Percentiles rank a stretch among this genome's conserved stretches.
Conservation (phyloP, 2,329 filamentous ascomycete genomes). For the Trichoderma hamatum region DNA sequence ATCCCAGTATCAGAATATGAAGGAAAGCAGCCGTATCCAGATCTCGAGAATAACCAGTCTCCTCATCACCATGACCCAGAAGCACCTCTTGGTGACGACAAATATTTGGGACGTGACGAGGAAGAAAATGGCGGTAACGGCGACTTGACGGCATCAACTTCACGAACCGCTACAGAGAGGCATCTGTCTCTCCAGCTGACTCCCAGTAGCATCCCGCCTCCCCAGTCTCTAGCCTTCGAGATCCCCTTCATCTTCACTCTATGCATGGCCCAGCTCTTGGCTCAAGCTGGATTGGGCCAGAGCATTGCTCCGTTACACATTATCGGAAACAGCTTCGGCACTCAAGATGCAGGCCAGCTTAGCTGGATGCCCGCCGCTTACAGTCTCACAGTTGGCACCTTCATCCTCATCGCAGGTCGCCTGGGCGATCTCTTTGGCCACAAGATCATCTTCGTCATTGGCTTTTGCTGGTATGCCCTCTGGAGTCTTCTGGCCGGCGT, state of each 20-base stretch:
- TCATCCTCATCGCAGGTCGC: slow-evolving; percentile 56
- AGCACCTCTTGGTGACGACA: background rate
- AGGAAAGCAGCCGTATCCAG: background rate
- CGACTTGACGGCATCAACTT: background rate
- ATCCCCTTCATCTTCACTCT: slow-evolving; percentile 26
- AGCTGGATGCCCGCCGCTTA: slow-evolving; percentile 60
- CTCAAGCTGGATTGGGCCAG: slow-evolving; percentile 31
- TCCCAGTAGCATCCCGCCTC: slow-evolving; percentile 15
- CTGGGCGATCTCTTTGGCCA: slow-evolving; percentile 58
- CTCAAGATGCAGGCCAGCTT: slow-evolving; percentile 45
- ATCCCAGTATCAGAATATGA: background rate
- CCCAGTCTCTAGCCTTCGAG: slow-evolving; percentile 1
- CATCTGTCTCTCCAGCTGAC: slow-evolving; percentile 13
- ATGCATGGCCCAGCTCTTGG: slow-evolving; percentile 33
- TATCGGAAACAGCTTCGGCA: slow-evolving; percentile 48
- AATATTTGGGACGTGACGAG: background rate
- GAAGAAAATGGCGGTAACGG: background rate
- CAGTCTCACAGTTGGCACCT: slow-evolving; percentile 54
- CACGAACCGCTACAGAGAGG: background rate
- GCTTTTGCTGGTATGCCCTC: slow-evolving; percentile 53
- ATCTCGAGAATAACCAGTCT: background rate
- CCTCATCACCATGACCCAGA: background rate
- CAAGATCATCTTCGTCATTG: slow-evolving; percentile 52
- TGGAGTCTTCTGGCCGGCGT: slow-evolving; percentile 51
- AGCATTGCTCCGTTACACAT: slow-evolving; percentile 41